Conservation (phyloP, 2,329 filamentous ascomycete species). For the Alternaria tenuissima region DNA sequence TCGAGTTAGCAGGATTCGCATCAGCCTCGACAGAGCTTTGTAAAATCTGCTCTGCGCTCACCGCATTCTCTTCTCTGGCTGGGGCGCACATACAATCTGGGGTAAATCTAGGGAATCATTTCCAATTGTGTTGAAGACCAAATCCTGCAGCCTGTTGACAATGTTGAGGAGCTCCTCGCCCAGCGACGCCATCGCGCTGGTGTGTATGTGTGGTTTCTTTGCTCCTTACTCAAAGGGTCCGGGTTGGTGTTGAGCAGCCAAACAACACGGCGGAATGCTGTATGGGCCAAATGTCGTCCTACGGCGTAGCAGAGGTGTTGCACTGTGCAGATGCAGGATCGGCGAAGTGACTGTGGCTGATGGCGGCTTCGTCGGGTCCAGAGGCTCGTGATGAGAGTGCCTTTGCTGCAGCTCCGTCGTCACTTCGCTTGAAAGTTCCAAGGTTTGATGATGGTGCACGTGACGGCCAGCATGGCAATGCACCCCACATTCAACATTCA, state of each 20-base stretch:
- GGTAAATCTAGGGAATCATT: slow-evolving; percentile 97
- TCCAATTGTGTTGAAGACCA: slow-evolving; percentile 99
- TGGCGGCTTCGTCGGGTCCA: slow-evolving; percentile 23
- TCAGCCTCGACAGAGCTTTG: slow-evolving; percentile 1
- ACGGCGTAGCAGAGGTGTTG: slow-evolving; percentile 13
- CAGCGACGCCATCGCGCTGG: slow-evolving; percentile 79
- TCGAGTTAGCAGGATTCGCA: slow-evolving; percentile 22
- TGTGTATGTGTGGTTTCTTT: slow-evolving; percentile 24
- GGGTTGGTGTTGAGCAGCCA: slow-evolving; percentile 35
- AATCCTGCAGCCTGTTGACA: slow-evolving; percentile 97
- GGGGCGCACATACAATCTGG: slow-evolving; percentile 86
- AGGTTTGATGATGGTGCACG: slow-evolving; percentile 20
- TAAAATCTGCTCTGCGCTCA: slow-evolving; percentile 22
- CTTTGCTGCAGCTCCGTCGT: slow-evolving; percentile 35
- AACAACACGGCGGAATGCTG: slow-evolving; percentile 29
- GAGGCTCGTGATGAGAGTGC: slow-evolving; percentile 36
- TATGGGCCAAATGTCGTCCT: slow-evolving; percentile 12
- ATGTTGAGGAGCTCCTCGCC: slow-evolving; percentile 94
- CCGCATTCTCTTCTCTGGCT: slow-evolving; percentile 20
- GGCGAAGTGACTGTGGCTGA: slow-evolving; percentile 14
- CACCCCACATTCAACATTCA: slow-evolving; percentile 19
- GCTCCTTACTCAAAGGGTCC: slow-evolving; percentile 33
- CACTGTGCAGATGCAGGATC: slow-evolving; percentile 15
- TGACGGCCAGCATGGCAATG: slow-evolving; percentile 19
- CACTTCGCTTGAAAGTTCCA: slow-evolving; percentile 34